These are phyloP conservation scores for Fusarium sp. DNA, from an alignment of 2,329 filamentous ascomycete species.

Conservation along the genomic window DNA sequence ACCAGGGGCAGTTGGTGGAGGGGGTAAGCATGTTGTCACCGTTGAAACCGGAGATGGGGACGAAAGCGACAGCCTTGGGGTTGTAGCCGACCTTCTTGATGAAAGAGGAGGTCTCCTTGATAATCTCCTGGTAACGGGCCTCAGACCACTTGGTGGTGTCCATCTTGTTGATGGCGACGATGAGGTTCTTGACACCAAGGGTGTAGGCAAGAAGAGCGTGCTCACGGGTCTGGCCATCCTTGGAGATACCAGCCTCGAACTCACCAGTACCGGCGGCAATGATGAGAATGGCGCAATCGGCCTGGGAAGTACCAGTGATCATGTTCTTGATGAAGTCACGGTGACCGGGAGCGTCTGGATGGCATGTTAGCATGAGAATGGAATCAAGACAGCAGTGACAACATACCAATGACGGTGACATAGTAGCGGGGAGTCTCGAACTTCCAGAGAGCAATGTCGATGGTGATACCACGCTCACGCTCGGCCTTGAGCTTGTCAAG, in stretches of 20 bases:
- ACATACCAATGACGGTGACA: conserved; percentile 95
- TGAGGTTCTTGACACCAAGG: conserved; percentile 99
- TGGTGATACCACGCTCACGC: conserved; percentile 99
- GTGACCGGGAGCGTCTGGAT: conserved; percentile 93
- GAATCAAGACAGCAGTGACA: neutral
- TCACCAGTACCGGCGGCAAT: conserved; percentile 99
- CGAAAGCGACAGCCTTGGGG: conserved; percentile 98
- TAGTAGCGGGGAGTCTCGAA: conserved; percentile 99
- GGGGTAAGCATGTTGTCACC: conserved; percentile 98
- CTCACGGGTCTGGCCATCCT: conserved; percentile 99
- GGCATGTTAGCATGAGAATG: conserved; percentile 23
- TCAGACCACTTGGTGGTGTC: conserved; percentile 99
- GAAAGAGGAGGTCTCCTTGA: conserved; percentile 99
- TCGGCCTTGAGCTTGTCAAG: conserved; percentile 99
- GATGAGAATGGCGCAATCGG: conserved; percentile 99
- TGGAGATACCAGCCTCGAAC: conserved; percentile 99
- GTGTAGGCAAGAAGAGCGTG: conserved; percentile 99
- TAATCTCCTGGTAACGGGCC: conserved; percentile 97
- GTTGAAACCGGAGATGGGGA: conserved; percentile 99
- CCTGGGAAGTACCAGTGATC: conserved; percentile 99
- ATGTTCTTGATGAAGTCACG: conserved; percentile 99
- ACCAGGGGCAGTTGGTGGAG: conserved; percentile 98
- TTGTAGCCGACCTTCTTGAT: conserved; percentile 99
- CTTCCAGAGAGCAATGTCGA: conserved; percentile 99
- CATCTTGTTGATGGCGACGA: conserved; percentile 99